Evolutionary conservation across 805 yeast genomes (phyloP), one percentile per base, ranked within the genome.

Genomic region (Cyberlindnera maclurae): DNA sequence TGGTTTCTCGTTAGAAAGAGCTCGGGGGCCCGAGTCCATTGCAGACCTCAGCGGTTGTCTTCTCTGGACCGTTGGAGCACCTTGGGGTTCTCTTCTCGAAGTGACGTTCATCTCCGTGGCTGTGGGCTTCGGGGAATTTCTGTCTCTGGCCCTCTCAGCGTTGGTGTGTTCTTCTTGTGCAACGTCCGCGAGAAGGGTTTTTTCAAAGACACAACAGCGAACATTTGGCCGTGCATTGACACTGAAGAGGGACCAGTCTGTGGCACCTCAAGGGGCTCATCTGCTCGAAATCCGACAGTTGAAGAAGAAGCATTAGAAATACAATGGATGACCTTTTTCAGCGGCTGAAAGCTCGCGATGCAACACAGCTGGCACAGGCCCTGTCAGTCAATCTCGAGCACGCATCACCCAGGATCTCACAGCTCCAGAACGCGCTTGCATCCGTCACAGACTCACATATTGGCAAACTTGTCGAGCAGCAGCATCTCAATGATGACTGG

Each of bases 401-500:
- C 7, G 30, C 41, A 4, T 36, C 42, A 1, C 16, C 24, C 8
- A 34, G n/a, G 32, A 36, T 49, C 12, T 34, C 47, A 3, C 26
- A 33, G 1, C 31, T 53, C 4, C 58, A 55, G 27, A 43, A 40
- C 15, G 34, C 56, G n/a, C 40, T 57, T 32, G 33, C 51, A 31
- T 38, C 52, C 42, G 1, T 17, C 1, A 9, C 35, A 2, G 42
- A 47, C 24, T 29, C 29, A 2, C 42, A 38, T 5, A 17, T 54
- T 3, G 26, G 26, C 1, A 33, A 34, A 12, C 8, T 33, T 7
- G 50, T 59, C 36, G 61, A 71, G 45, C 34, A 57, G 3, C 38
- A 33, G 32, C 46, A 49, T 10, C 64, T 52, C 28, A 55, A 57
- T 13, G 67, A 60, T 15, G 57, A 63, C 34, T 65, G 67, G 60